phyloP scores from a whole-genome alignment of 108 stramenopile species.

The Seminavis robusta region DNA sequence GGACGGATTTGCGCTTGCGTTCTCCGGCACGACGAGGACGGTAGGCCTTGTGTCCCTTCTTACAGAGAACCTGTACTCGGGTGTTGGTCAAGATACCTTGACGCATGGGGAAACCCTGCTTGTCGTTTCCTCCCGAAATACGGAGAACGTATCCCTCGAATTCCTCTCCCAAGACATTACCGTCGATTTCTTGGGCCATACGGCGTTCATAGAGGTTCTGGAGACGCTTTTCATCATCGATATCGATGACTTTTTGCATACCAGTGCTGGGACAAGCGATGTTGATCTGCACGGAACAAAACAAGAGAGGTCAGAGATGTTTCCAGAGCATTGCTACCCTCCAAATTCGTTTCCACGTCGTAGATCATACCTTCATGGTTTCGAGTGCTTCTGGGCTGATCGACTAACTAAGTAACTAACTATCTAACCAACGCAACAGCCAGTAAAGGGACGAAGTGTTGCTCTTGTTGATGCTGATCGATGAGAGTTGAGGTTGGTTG shows the following conservation, averaged over 20 bases:
- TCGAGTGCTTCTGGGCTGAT: too few relatives aligned
- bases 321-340: neutral
- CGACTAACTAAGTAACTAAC: neutral
- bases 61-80: constrained; percentile 95
- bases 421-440: too few relatives aligned
- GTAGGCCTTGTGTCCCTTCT: constrained; percentile 92
- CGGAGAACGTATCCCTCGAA: constrained; percentile 98
- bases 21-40: constrained; percentile 94
- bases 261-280: constrained; percentile 97
- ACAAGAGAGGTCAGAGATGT: constrained; percentile 1
- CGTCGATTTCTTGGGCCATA: constrained; percentile 98
- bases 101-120: constrained; percentile 99
- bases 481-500: too few relatives aligned
- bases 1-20: constrained; percentile 99
- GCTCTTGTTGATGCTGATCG: too few relatives aligned
- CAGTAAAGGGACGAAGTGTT: too few relatives aligned
- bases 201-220: constrained; percentile 98
- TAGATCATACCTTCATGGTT: too few relatives aligned
- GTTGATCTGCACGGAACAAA: constrained; percentile 81
- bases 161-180: constrained; percentile 94
- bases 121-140: constrained; percentile 99
- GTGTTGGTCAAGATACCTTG: constrained; percentile 98
- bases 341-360: too few relatives aligned
- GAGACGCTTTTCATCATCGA: constrained; percentile 99
- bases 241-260: constrained; percentile 96